These are phyloP conservation scores for Polyporus arcularius DNA, from an alignment of 768 basidiomycete genomes.

Conservation along the genomic window DNA sequence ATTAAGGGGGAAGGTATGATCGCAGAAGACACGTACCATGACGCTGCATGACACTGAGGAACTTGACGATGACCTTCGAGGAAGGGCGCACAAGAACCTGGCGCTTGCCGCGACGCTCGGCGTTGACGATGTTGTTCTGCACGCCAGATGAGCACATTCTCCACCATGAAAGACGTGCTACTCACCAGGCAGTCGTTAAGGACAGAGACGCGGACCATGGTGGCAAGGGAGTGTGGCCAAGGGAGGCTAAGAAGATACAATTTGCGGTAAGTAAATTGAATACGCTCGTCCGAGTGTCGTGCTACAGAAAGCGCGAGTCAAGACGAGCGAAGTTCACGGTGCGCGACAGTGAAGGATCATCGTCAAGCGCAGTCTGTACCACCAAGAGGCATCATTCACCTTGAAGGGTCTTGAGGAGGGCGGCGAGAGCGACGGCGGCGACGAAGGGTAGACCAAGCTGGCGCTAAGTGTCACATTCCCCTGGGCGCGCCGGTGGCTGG, in stretches of 20 bases:
- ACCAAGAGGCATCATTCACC: slow-evolving; percentile 44
- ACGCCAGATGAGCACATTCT: slow-evolving; percentile 1
- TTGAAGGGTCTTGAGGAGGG: slow-evolving; percentile 36
- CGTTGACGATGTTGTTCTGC: slow-evolving; percentile 98
- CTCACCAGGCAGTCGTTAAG: slow-evolving; percentile 68
- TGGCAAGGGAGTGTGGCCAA: slow-evolving; percentile 27
- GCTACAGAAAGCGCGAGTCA: slow-evolving; percentile 83
- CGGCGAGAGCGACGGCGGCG: slow-evolving; percentile 21
- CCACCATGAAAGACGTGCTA: background rate
- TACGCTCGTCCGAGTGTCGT: slow-evolving; percentile 81
- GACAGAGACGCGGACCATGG: slow-evolving; percentile 90
- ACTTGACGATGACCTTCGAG: slow-evolving; percentile 97
- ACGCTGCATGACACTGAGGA: slow-evolving; percentile 97
- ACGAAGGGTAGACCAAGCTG: slow-evolving; percentile 9
- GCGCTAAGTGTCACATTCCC: slow-evolving; percentile 6
- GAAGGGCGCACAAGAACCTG: slow-evolving; percentile 98
- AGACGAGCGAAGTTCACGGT: slow-evolving; percentile 37
- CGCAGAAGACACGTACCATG: slow-evolving; percentile 67
- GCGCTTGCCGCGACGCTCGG: slow-evolving; percentile 98
- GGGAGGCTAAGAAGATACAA: slow-evolving; percentile 31
- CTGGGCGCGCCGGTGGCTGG: slow-evolving; percentile 22
- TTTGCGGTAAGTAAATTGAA: slow-evolving; percentile 34
- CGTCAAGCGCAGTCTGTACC: slow-evolving; percentile 24
- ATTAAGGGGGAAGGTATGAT: slow-evolving; percentile 8
- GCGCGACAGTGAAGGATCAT: slow-evolving; percentile 19